Evolutionary conservation across 164 flowering plant species (phyloP), one percentile per base, ranked within the genome.

Genomic region (Piper betle): DNA sequence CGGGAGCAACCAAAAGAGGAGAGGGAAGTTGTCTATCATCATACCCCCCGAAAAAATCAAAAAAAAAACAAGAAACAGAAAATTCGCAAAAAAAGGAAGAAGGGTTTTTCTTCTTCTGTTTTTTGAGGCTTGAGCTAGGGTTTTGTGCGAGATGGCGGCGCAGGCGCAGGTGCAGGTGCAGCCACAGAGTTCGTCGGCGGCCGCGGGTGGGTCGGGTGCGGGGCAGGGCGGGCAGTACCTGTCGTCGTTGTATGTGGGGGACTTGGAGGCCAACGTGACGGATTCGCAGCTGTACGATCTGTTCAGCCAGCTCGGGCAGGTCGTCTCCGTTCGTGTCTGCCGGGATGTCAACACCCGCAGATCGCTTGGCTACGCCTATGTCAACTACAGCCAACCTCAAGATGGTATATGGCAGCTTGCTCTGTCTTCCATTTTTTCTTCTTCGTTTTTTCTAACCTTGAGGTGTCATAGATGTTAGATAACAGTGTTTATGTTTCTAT

Each of bases 361-460:
- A 16, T 87, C 92, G 20, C 88, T 90, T 9, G 97, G 97, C 56
- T 90, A 90, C 59, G 97, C 90, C 41, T 90, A 87, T 66, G 92
- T 90, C 37, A 87, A 90, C 64, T 90, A 73, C 50, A 73, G 66
- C 74, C 80, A 67, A 62, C 69, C 86, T 53, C 84, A 78, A 56
- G 96, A 88, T 68, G 93, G 91, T 86, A 37, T 53, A 84, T 65
- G 40, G 8, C 40, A 7, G n/a, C 33, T 48, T 17, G 20, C 40
- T 25, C 12, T 18, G n/a, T 52, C 17, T n/a, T 25, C 37, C 37
- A 37, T 52, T 55, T 4, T 53, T 52, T n/a, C 16, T 2, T 9
- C 39, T 6, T 13, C 33, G 8, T 37, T 19, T 38, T 62, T 15
- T 58, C 17, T 61, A 54, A 5, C 4, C 17, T 38, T 39, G 7